Evolutionary conservation across 2,329 filamentous ascomycete genomes (phyloP).

Genomic region (Aspergillus sergii): DNA sequence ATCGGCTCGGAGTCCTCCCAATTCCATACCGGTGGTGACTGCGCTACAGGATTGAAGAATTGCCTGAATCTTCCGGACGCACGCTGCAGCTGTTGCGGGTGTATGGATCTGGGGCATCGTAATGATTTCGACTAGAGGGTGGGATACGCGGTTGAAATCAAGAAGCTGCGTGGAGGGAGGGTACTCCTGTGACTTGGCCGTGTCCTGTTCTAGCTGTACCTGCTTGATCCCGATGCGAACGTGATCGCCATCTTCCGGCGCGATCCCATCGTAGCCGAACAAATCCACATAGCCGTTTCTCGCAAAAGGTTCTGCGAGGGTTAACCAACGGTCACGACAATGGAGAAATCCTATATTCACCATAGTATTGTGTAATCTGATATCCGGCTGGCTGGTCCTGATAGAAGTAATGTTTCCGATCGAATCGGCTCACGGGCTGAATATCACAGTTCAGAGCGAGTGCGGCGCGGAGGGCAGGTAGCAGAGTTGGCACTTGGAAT

Average conservation of each 20-base stretch:
- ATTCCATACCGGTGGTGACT: conserved; percentile 89
- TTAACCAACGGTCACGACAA: conserved; percentile 8
- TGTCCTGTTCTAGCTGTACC: conserved; percentile 96
- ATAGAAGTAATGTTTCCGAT: conserved; percentile 98
- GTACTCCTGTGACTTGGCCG: conserved; percentile 86
- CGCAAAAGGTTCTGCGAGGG: conserved; percentile 58
- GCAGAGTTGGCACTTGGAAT: conserved; percentile 79
- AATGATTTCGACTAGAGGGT: conserved; percentile 93
- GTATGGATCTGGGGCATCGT: conserved; percentile 86
- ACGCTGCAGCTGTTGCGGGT: conserved; percentile 81
- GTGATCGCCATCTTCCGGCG: conserved; percentile 69
- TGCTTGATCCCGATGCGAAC: conserved; percentile 84
- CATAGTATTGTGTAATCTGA: conserved; percentile 96
- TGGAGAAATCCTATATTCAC: conserved; percentile 29
- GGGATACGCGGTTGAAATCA: conserved; percentile 91
- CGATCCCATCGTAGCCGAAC: conserved; percentile 75
- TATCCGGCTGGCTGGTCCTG: conserved; percentile 97
- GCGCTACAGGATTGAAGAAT: conserved; percentile 79
- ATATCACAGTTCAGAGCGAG: conserved; percentile 80
- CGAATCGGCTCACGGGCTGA: conserved; percentile 78
- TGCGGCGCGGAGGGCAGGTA: conserved; percentile 89
- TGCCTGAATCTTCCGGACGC: conserved; percentile 85
- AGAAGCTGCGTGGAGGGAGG: conserved; percentile 74
- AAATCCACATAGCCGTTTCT: conserved; percentile 73
- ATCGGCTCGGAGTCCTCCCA: conserved; percentile 86